Conservation (phyloP, 75 land plant species). For the Pinus taeda region DNA sequence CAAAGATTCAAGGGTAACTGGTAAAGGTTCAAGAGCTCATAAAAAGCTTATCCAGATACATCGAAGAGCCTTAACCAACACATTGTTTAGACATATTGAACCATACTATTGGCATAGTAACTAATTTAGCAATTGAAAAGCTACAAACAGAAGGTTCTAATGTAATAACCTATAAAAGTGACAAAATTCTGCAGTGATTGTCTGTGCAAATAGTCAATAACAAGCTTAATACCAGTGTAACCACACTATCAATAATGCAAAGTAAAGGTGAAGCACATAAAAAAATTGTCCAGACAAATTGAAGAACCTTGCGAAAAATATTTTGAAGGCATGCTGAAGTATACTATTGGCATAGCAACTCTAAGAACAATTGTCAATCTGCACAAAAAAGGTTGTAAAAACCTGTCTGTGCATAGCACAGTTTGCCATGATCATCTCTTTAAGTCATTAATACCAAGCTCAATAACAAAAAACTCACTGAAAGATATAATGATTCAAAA, state of each 20-base stretch:
- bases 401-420: not conserved
- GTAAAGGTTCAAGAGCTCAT: not conserved
- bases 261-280: not conserved
- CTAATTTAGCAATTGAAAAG: not conserved
- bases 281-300: not conserved
- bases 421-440: not conserved
- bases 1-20: not conserved
- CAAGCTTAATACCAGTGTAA: not conserved
- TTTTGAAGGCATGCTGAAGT: not conserved
- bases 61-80: not conserved
- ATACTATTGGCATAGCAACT: not conserved
- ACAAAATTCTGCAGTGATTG: not conserved
- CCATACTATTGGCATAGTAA: not conserved
- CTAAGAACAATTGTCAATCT: not conserved
- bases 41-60: not conserved
- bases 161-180: not conserved
- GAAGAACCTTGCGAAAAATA: not conserved
- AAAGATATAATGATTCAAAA: not conserved
- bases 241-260: too few species aligned
- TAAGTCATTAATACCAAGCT: not conserved
- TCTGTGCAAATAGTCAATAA: not conserved
- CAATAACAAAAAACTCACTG: not conserved
- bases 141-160: not conserved
- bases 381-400: not conserved
- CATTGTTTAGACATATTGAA: not conserved